Evolutionary conservation across 2,329 filamentous ascomycete species (phyloP), one percentile per base, ranked within the genome.

Genomic region (Elsinoe fawcettii): DNA sequence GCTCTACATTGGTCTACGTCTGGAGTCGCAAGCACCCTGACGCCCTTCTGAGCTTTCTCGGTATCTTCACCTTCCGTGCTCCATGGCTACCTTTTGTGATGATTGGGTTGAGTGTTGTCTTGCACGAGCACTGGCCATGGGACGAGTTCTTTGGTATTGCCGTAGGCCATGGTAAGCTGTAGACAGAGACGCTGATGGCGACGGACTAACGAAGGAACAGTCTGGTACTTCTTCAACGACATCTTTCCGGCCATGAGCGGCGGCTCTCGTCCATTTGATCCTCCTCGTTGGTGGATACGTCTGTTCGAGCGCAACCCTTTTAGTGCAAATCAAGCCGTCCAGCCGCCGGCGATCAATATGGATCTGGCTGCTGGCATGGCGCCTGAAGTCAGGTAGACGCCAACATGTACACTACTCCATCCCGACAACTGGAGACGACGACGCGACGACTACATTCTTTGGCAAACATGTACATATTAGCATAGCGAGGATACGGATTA

Each of bases 201-300:
- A 16, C 9, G 34, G 37, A 22, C 56, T 61, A 49, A 65, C 55
- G 41, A 22, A 8, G n/a, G 46, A 51, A 5, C 53, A 81, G 80
- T 97, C 39, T 97, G 91, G 87, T 99, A 97, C 72, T 99, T 96
- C 75, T 96, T 97, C 72, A 88, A 85, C 59, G 93, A 99, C 70
- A 91, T 99, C 14, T 99, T 96, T 71, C 93, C 93, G 2, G 88
- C 90, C 2, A 80, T 96, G 43, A 88, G 96, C 72, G 84, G 87
- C 61, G 90, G 90, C 16, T 85, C 87, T 54, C 81, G 88, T 57
- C 93, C 93, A 0, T 78, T 99, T 49, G 92, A 96, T 65, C 92
- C 93, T 36, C 93, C 93, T 0, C 75, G 76, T 59, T 96, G 89
- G 85, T 99, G 92, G 92, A 81, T 88, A 58, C 81, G 90, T 41